These are phyloP conservation scores for Cryptococcus sp. DNA, from an alignment of 1,284 basidiomycete species.

Conservation along the genomic window DNA sequence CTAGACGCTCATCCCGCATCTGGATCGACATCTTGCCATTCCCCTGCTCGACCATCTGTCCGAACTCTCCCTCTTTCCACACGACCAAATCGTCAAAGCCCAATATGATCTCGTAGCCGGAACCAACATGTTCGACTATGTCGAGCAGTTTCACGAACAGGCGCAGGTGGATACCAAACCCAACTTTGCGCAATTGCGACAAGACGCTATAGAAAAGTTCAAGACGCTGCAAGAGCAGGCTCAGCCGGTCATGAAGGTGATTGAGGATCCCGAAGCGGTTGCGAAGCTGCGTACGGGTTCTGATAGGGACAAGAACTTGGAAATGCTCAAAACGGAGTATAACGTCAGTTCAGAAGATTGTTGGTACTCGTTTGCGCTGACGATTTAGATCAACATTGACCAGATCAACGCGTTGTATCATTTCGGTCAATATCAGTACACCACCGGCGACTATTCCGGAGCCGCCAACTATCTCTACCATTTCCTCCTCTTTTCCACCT, in stretches of 20 bases:
- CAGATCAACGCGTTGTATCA: slow-evolving; percentile 96
- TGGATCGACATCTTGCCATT: slow-evolving; percentile 90
- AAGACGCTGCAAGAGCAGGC: slow-evolving; percentile 81
- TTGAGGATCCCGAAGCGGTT: slow-evolving; percentile 90
- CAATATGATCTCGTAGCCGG: slow-evolving; percentile 91
- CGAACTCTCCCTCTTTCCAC: slow-evolving; percentile 45
- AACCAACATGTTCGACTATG: slow-evolving; percentile 94
- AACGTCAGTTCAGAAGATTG: slow-evolving; percentile 68
- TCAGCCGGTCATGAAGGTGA: slow-evolving; percentile 87
- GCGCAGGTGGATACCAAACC: slow-evolving; percentile 1
- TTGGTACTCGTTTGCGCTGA: not conserved
- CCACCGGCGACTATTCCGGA: slow-evolving; percentile 91
- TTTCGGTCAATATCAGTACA: slow-evolving; percentile 97
- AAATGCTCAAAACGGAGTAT: slow-evolving; percentile 90
- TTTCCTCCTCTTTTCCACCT: slow-evolving; percentile 93
- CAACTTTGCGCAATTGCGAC: slow-evolving; percentile 69
- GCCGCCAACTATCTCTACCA: slow-evolving; percentile 98
- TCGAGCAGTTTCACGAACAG: slow-evolving; percentile 70
- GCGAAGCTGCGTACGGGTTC: slow-evolving; percentile 62
- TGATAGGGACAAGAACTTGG: slow-evolving; percentile 94
- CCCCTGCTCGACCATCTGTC: slow-evolving; percentile 83
- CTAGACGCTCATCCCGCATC: slow-evolving; percentile 86
- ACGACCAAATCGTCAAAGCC: slow-evolving; percentile 41
- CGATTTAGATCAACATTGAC: slow-evolving; percentile 78
- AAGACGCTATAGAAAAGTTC: slow-evolving; percentile 74